Evolutionary conservation across 1,139 yeast species (phyloP).

Genomic region (Meyerozyma sp.): DNA sequence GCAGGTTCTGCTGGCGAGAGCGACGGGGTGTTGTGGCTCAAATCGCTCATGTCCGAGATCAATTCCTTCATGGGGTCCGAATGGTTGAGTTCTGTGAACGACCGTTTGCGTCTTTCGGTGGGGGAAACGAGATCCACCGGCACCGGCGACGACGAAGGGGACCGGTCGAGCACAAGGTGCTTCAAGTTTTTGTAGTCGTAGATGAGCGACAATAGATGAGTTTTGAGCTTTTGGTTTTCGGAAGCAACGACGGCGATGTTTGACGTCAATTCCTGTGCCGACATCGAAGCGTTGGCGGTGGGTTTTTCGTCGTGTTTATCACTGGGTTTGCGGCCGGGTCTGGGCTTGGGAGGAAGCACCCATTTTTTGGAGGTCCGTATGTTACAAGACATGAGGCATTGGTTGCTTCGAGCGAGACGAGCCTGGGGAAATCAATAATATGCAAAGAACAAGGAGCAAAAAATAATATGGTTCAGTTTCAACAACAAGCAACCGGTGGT

Average conservation of each 20-base stretch:
- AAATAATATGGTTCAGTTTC: no score
- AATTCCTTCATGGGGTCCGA: constrained; percentile 19
- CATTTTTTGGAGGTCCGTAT: constrained; percentile 17
- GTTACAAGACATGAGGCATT: constrained; percentile 2
- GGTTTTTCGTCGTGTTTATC: background rate
- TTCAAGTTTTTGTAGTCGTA: constrained; percentile 39
- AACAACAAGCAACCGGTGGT: no score
- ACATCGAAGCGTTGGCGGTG: background rate
- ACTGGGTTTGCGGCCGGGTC: constrained; percentile 17
- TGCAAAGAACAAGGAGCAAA: no score
- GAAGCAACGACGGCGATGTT: constrained; percentile 25
- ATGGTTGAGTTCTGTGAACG: constrained; percentile 9
- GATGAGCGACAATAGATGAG: constrained; percentile 31
- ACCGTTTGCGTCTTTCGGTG: constrained; percentile 10
- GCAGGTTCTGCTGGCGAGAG: constrained; percentile 7
- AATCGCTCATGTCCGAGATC: constrained; percentile 23
- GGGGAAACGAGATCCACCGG: constrained; percentile 6
- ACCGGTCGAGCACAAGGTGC: constrained; percentile 23
- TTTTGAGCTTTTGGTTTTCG: constrained; percentile 35
- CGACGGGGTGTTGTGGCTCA: constrained; percentile 15
- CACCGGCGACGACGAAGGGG: constrained; percentile 7
- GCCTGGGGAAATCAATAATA: no score
- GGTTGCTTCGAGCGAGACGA: background rate
- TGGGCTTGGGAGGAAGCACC: constrained; percentile 24
- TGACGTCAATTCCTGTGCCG: background rate